phyloP scores from a whole-genome alignment of 768 basidiomycete species.

The Lactifluus subvellereus region DNA sequence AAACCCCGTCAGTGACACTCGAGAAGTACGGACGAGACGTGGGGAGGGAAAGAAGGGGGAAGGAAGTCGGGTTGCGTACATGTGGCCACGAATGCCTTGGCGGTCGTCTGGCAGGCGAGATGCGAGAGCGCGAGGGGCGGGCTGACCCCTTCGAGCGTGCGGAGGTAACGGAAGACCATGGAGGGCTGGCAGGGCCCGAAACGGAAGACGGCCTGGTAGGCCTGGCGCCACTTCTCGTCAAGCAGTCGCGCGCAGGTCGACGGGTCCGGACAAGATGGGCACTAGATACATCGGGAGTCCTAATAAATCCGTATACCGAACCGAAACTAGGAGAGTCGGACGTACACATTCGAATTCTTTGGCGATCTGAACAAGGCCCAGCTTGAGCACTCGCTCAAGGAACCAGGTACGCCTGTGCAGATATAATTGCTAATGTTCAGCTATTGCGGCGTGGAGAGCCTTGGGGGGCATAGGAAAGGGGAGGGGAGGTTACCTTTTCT shows the following conservation, averaged over 20 bases:
- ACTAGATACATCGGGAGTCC: slow-evolving; percentile 40
- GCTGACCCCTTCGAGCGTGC: slow-evolving; percentile 85
- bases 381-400: slow-evolving; percentile 87
- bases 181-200: slow-evolving; percentile 88
- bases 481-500: slow-evolving; percentile 53
- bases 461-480: slow-evolving; percentile 19
- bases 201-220: slow-evolving; percentile 79
- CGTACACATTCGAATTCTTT: slow-evolving; percentile 93
- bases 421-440: not conserved
- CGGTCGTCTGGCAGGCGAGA: slow-evolving; percentile 81
- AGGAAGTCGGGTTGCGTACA: slow-evolving; percentile 40
- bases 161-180: slow-evolving; percentile 88
- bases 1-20: not conserved
- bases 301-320: not conserved
- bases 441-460: not conserved
- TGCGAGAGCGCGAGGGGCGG: slow-evolving; percentile 84
- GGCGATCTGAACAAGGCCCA: slow-evolving; percentile 78
- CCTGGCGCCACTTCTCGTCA: slow-evolving; percentile 92
- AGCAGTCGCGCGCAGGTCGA: slow-evolving; percentile 71
- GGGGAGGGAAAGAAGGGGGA: not conserved
- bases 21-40: not conserved
- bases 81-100: slow-evolving; percentile 83
- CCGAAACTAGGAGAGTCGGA: slow-evolving; percentile 7
- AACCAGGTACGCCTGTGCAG: slow-evolving; percentile 81
- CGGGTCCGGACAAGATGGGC: slow-evolving; percentile 78